Percentiles rank a stretch among this genome's conserved stretches.
Conservation (phyloP, 2,329 filamentous ascomycete genomes). For the Colletotrichum sp. region DNA sequence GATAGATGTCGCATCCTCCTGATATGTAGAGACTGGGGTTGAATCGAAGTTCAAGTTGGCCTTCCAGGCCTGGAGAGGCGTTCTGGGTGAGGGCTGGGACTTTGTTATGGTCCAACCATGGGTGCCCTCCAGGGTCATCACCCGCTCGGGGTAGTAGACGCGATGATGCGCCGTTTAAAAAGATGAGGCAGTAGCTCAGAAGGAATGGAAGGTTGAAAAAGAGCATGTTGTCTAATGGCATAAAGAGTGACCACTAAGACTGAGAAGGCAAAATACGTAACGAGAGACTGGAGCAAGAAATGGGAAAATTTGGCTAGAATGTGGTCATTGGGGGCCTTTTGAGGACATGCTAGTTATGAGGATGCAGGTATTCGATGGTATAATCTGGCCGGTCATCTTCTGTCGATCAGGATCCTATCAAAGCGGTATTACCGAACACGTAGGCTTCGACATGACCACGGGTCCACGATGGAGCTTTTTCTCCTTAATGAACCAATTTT, state of each 20-base stretch:
- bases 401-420: not conserved
- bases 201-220: not conserved
- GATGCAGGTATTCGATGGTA: too few species aligned
- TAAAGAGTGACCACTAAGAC: not conserved
- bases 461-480: not conserved
- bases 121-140: not conserved
- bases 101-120: not conserved
- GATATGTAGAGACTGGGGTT: not conserved
- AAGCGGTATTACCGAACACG: not conserved
- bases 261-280: not conserved
- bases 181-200: not conserved
- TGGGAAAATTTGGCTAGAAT: fast-evolving
- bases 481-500: not conserved
- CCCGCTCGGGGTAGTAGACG: not conserved
- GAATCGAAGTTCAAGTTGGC: not conserved
- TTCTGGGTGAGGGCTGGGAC: not conserved
- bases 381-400: not conserved
- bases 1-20: not conserved
- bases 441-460: not conserved
- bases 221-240: not conserved
- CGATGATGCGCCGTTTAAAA: not conserved
- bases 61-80: not conserved
- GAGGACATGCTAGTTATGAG: not conserved
- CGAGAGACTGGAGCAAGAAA: not conserved
- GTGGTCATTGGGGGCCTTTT: not conserved